Evolutionary conservation across 352 stramenopile genomes (phyloP), one percentile per base, ranked within the genome.

Genomic region (Phytophthora cryptogea): DNA sequence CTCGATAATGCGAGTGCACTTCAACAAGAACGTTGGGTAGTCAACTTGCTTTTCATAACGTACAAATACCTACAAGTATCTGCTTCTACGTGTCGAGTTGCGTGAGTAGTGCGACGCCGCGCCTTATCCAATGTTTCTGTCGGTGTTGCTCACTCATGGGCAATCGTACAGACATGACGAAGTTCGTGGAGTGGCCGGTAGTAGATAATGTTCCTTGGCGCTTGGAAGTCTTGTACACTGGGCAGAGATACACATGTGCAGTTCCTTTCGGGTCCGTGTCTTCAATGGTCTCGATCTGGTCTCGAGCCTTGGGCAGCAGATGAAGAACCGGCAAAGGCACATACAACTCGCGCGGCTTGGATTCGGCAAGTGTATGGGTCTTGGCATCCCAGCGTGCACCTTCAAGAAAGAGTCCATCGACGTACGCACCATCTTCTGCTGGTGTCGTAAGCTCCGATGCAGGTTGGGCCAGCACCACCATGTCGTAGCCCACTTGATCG

Each of bases 61-160:
- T 23, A 23, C 20, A 23, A 23, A 27, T 27, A 17, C 11, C 13
- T n/a, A 10, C 41, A 28, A 14, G 32, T 26, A 20, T 23, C 3
- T 40, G 17, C 7, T 8, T 2, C 36, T 56, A 93, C 37, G 80
- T 95, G 67, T 98, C 91, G 28, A 98, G 76, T 62, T 97, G 90
- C 1, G 89, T 97, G 28, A 98, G 83, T 64, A 98, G 83, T 20
- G 95, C 95, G 14, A 97, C 91, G 26, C 95, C 95, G 17, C 90
- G 79, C 50, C 95, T 92, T 58, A 98, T 97, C 92, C 93, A 98
- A 68, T 98, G 89, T 58, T 98, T 97, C 65, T 98, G 90, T 13
- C 84, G 76, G 52, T 98, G 87, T 33, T 81, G 43, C 1, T 68
- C 65, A 33, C 82, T 78, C 78, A 98, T 98, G 26, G 94, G 95